These are phyloP conservation scores for Ophiosphaerella narmari DNA, from an alignment of 2,329 filamentous ascomycete genomes.

Conservation along the genomic window DNA sequence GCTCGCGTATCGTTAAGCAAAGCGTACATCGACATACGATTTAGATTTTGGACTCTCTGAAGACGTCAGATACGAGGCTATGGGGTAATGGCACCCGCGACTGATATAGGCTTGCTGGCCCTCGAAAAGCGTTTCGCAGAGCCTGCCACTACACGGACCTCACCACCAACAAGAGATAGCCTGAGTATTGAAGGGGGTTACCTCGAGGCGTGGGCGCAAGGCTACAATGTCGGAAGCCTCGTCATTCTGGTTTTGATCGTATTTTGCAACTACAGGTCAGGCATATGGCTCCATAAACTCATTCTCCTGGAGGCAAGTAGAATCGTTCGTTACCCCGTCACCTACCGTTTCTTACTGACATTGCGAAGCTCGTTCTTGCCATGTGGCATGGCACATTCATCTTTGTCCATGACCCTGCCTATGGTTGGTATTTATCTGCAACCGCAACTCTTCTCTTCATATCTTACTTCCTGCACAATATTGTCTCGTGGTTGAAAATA, in stretches of 20 bases:
- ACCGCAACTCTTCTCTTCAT: constrained; percentile 43
- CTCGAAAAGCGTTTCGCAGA: constrained; percentile 25
- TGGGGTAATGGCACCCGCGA: constrained; percentile 31
- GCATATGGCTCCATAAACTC: constrained; percentile 41
- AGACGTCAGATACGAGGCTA: not conserved
- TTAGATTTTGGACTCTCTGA: no score
- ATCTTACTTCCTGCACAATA: constrained; percentile 43
- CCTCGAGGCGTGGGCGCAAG: constrained; percentile 43
- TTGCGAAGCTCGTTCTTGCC: constrained; percentile 37
- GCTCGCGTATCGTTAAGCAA: not conserved
- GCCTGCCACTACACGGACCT: constrained; percentile 27
- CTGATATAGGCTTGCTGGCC: constrained; percentile 5
- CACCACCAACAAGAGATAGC: constrained; percentile 32
- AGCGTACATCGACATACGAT: not conserved
- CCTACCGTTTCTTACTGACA: constrained; percentile 8
- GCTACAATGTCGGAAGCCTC: constrained; percentile 43
- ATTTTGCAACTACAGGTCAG: constrained; percentile 43
- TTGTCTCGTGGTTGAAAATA: constrained; percentile 44
- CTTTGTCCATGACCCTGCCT: constrained; percentile 35
- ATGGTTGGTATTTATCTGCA: constrained; percentile 42
- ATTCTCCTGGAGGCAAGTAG: constrained; percentile 38
- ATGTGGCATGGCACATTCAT: constrained; percentile 45
- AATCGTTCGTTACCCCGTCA: no score
- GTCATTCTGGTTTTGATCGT: constrained; percentile 43
- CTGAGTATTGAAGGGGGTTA: constrained; percentile 35